phyloP scores from a whole-genome alignment of 164 flowering plant species.

The Echeveria elegans region DNA sequence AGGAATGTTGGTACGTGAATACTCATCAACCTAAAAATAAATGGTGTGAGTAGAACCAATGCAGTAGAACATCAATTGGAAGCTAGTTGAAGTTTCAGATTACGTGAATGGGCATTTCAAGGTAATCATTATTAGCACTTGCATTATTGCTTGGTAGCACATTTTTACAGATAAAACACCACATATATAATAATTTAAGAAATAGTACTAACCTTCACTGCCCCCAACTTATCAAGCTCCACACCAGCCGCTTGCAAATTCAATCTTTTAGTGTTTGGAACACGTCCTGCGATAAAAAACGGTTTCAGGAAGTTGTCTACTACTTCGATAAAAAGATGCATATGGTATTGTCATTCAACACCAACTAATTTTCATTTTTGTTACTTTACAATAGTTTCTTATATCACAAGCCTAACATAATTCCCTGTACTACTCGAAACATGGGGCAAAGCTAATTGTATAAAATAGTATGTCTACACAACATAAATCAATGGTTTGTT shows the following conservation, averaged over 20 bases:
- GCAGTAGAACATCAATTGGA: background rate
- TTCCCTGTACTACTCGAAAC: background rate
- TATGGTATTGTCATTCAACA: background rate
- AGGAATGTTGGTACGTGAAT: conserved; percentile 69
- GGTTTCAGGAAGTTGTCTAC: background rate
- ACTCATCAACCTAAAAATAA: conserved; percentile 70
- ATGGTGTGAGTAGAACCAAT: background rate
- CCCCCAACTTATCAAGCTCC: conserved; percentile 67
- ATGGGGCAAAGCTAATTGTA: background rate
- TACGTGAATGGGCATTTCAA: background rate
- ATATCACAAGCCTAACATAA: background rate
- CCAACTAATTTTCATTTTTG: background rate
- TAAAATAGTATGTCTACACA: no score
- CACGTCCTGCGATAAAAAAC: conserved; percentile 46
- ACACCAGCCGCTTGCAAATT: conserved; percentile 86
- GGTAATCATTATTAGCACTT: background rate
- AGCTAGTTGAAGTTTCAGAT: background rate
- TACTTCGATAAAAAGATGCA: background rate
- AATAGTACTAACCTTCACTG: conserved; percentile 58
- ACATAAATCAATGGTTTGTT: no score
- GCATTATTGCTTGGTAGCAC: background rate
- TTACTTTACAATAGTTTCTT: background rate
- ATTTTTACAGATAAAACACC: conserved; percentile 1
- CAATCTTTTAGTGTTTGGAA: conserved; percentile 82
- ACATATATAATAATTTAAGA: conserved; percentile 1